A percentile compares a stretch with the other conserved stretches of the same genome.
These are phyloP conservation scores for Tanacetum coccineum DNA, from an alignment of 129 eudicot genomes.

Conservation along the genomic window DNA sequence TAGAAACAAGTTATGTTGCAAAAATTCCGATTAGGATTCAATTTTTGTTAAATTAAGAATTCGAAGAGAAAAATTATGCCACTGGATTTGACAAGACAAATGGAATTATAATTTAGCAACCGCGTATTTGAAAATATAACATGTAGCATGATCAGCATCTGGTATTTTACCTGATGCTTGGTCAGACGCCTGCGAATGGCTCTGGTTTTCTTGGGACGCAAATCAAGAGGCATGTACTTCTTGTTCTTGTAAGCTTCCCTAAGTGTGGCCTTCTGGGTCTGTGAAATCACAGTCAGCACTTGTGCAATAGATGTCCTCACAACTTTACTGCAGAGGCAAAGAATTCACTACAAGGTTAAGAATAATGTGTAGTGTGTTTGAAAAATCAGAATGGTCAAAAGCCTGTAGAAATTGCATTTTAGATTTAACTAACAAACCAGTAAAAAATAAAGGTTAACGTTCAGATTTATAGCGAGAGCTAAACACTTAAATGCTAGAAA, in stretches of 20 bases:
- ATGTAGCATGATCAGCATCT: not conserved
- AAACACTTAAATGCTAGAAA: no score
- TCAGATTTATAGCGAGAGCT: no score
- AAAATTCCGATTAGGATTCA: no score
- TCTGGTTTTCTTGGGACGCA: constrained; percentile 71
- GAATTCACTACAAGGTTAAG: not conserved
- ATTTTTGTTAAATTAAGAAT: no score
- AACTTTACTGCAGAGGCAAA: constrained; percentile 44
- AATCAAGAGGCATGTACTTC: constrained; percentile 61
- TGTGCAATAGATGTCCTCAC: constrained; percentile 75
- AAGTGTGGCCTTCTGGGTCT: constrained; percentile 59
- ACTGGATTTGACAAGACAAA: no score
- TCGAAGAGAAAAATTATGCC: no score
- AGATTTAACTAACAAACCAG: no score
- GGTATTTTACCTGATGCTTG: constrained; percentile 49
- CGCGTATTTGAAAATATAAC: not conserved
- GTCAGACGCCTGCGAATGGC: constrained; percentile 62
- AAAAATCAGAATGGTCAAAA: not conserved
- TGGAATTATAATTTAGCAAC: not conserved
- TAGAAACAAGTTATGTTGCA: not conserved
- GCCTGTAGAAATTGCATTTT: not conserved
- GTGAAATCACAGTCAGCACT: constrained; percentile 73
- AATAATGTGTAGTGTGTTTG: not conserved
- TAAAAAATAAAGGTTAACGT: no score
- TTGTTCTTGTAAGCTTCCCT: constrained; percentile 73